Conservation (phyloP, 2,329 filamentous ascomycete species). For the Aspergillus sp. region DNA sequence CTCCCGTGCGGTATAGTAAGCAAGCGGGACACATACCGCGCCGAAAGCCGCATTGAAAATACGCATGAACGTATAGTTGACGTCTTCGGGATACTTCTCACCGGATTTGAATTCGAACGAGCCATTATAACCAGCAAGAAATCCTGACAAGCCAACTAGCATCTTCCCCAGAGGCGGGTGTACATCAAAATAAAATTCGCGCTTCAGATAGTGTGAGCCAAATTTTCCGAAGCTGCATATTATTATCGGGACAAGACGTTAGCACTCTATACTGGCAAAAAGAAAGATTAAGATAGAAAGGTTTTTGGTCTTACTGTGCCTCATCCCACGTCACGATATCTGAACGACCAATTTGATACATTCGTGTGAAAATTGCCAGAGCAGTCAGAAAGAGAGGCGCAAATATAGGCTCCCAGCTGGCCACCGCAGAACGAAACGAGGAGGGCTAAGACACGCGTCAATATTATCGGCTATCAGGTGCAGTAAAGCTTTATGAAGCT, state of each 20-base stretch:
- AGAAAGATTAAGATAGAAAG: too few species aligned
- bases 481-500: neutral
- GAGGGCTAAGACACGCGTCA: slow-evolving; percentile 28
- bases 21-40: slow-evolving; percentile 85
- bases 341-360: slow-evolving; percentile 69
- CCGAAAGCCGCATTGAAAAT: slow-evolving; percentile 96
- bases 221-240: slow-evolving; percentile 68
- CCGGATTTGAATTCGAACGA: slow-evolving; percentile 99
- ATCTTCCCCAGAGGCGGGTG: slow-evolving; percentile 98
- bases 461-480: neutral
- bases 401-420: slow-evolving; percentile 63
- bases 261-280: neutral
- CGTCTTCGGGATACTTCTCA: slow-evolving; percentile 87
- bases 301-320: slow-evolving; percentile 61
- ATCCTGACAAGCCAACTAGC: slow-evolving; percentile 93
- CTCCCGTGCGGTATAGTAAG: slow-evolving; percentile 92
- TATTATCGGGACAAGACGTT: slow-evolving; percentile 8
- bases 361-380: slow-evolving; percentile 65
- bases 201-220: slow-evolving; percentile 97
- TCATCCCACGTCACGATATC: slow-evolving; percentile 76
- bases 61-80: slow-evolving; percentile 98
- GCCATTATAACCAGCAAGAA: slow-evolving; percentile 96
- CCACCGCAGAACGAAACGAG: slow-evolving; percentile 45
- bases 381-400: slow-evolving; percentile 66
- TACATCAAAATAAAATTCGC: slow-evolving; percentile 98